Conservation (phyloP, 768 basidiomycete species). For the Rhodotorula diobovata region DNA sequence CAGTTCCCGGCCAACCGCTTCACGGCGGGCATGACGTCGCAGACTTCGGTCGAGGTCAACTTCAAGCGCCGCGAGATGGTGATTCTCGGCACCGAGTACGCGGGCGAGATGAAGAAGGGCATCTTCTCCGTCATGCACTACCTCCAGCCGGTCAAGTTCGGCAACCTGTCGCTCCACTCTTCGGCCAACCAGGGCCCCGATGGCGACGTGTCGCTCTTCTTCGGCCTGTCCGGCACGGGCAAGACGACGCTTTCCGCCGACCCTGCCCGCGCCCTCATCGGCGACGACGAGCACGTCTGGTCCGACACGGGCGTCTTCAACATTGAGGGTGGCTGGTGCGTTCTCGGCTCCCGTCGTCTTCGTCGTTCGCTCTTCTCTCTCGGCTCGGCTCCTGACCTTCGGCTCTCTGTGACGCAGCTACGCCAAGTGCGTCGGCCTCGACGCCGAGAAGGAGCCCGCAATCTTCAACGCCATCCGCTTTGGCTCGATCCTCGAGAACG, state of each 20-base stretch:
- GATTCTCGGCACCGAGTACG: conserved; percentile 68
- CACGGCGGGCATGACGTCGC: conserved; percentile 94
- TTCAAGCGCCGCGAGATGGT: conserved; percentile 99
- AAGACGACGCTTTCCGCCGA: conserved; percentile 99
- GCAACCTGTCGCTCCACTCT: conserved; percentile 94
- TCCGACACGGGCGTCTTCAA: conserved; percentile 98
- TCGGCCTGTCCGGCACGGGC: conserved; percentile 95
- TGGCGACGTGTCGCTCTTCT: conserved; percentile 94
- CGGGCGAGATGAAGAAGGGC: conserved; percentile 93
- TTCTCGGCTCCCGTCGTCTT: too few relatives aligned
- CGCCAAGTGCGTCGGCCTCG: conserved; percentile 95
- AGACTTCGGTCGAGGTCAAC: conserved; percentile 98
- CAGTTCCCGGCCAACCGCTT: conserved; percentile 99
- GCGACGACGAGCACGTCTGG: conserved; percentile 99
- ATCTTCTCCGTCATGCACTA: conserved; percentile 99
- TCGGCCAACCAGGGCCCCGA: conserved; percentile 92
- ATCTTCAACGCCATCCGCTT: conserved; percentile 92
- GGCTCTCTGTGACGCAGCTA: conserved; percentile 50
- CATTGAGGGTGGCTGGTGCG: conserved; percentile 88
- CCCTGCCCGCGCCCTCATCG: conserved; percentile 85
- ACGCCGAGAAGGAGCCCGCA: conserved; percentile 95
- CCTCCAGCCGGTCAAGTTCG: conserved; percentile 96
- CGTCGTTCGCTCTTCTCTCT: too few relatives aligned
- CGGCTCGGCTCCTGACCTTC: neutral
- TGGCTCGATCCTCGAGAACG: conserved; percentile 97